Base-by-base conservation (phyloP, 495 filamentous ascomycete genomes). In the Xylaria castorea region DNA sequence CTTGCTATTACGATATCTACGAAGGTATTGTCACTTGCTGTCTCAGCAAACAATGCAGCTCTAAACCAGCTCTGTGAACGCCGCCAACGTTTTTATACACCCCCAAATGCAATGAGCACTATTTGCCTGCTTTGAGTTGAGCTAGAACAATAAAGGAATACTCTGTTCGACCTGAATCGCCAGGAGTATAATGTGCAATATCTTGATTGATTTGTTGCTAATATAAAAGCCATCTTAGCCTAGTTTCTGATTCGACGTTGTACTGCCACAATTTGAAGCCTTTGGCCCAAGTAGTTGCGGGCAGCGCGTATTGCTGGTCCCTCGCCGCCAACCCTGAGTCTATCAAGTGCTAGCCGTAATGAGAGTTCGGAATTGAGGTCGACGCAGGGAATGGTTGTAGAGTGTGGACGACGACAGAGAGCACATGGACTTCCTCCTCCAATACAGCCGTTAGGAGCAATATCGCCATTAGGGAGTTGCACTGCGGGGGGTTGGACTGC, bases 401-500 rank as follows among this genome's bases (percentile, higher is more conserved):
- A 70, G 68, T 85, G 82, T 48, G 42, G 40, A 73, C 55, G 73
- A 11, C 25, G 70, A 48, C 83, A 85, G 3, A 84, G 73, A 14
- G 80, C 30, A 71, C 83, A 84, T 34, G 40, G 42, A n/a, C 60
- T 69, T 12, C 53, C 71, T 14, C 69, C 58, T 16, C 51, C 72
- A n/a, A 55, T 73, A 22, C 60, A 69, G 51, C 61, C 68, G 8
- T 36, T 63, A 5, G 69, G 60, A 58, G 57, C 16, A 38, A 53
- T 42, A 20, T 57, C 30, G n/a, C 71, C 71, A 48, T 69, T 73
- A 16, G 71, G 65, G 32, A 73, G 66, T 18, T 48, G 65, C 16
- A 73, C 63, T 7, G 70, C 36, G 0, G 57, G 66, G 8, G 66
- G 66, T 14, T n/a, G 65, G 18, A 67, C 1, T 25, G 9, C 6